A percentile compares a stretch with the other conserved stretches of the same genome.
Conservation (phyloP, 768 basidiomycete genomes). For the Suillus brevipes region DNA sequence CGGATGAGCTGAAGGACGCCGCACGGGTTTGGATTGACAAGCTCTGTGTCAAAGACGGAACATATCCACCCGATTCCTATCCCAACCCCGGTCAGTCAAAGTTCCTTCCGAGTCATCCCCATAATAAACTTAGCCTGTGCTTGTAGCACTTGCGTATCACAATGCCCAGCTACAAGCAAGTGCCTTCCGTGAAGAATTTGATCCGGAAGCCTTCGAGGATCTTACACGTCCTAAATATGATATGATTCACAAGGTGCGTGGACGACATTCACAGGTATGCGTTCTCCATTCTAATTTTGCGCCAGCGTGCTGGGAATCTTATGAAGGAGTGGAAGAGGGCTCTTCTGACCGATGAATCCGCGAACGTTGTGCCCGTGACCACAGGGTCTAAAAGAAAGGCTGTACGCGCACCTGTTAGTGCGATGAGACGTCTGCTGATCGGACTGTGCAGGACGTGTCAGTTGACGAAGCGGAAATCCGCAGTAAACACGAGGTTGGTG, state of each 20-base stretch:
- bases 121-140: background rate
- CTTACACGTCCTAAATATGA: slow-evolving; percentile 75
- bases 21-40: slow-evolving; percentile 79
- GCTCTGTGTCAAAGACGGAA: slow-evolving; percentile 71
- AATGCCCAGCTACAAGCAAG: slow-evolving; percentile 89
- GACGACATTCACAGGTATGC: background rate
- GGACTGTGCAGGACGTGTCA: slow-evolving; percentile 49
- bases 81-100: slow-evolving; percentile 80
- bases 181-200: slow-evolving; percentile 90
- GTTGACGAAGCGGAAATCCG: slow-evolving; percentile 76
- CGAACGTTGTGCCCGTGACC: slow-evolving; percentile 47
- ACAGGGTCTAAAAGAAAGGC: slow-evolving; percentile 71
- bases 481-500: slow-evolving; percentile 59
- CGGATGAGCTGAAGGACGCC: slow-evolving; percentile 62
- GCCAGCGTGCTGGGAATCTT: slow-evolving; percentile 65
- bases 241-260: slow-evolving; percentile 73
- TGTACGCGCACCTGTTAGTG: slow-evolving; percentile 42
- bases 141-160: slow-evolving; percentile 77
- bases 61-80: slow-evolving; percentile 86
- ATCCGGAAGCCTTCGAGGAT: slow-evolving; percentile 77
- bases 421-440: slow-evolving; percentile 10
- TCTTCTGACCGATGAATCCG: slow-evolving; percentile 63
- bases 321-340: slow-evolving; percentile 72
- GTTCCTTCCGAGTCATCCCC: background rate
- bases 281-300: slow-evolving; percentile 6